Percentiles rank a stretch among this genome's conserved stretches.
Conservation (phyloP, 1,284 basidiomycete genomes). For the Boletus albobrunnescens region DNA sequence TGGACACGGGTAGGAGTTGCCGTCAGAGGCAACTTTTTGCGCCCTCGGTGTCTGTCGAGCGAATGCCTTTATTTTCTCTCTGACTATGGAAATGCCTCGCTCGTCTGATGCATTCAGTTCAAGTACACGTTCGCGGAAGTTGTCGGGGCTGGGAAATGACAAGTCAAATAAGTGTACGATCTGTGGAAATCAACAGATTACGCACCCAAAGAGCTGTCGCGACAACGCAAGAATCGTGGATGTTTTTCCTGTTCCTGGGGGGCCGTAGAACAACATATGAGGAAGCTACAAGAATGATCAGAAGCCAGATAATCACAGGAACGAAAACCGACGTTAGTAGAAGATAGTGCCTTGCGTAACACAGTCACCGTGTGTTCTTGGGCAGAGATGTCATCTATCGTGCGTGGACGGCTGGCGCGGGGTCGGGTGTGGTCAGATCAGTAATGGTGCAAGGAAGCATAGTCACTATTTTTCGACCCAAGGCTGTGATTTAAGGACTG, state of each 20-base stretch:
- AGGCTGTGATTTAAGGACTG: constrained; percentile 73
- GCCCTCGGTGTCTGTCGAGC: constrained; percentile 91
- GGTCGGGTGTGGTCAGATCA: constrained; percentile 7
- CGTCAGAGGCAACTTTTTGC: constrained; percentile 69
- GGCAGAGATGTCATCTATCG: constrained; percentile 95
- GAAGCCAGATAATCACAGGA: background rate
- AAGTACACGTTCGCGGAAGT: constrained; percentile 89
- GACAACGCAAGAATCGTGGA: constrained; percentile 95
- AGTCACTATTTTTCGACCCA: constrained; percentile 98
- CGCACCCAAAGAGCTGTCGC: constrained; percentile 91
- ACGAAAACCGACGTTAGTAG: constrained; percentile 72
- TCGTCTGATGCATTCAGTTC: constrained; percentile 99
- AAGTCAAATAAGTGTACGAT: background rate
- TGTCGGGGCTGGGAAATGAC: constrained; percentile 72
- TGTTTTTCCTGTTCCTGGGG: constrained; percentile 98
- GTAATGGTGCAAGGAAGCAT: background rate
- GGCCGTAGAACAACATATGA: constrained; percentile 99
- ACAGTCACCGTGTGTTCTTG: constrained; percentile 97
- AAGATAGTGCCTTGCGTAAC: constrained; percentile 84
- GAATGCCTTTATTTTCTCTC: constrained; percentile 99
- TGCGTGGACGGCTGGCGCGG: constrained; percentile 81
- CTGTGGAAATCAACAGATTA: background rate
- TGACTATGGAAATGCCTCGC: constrained; percentile 92
- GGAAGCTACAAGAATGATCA: constrained; percentile 67
- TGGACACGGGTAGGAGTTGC: constrained; percentile 88